phyloP scores from a whole-genome alignment of 305 asterid species.

The Fraxinus sp. region DNA sequence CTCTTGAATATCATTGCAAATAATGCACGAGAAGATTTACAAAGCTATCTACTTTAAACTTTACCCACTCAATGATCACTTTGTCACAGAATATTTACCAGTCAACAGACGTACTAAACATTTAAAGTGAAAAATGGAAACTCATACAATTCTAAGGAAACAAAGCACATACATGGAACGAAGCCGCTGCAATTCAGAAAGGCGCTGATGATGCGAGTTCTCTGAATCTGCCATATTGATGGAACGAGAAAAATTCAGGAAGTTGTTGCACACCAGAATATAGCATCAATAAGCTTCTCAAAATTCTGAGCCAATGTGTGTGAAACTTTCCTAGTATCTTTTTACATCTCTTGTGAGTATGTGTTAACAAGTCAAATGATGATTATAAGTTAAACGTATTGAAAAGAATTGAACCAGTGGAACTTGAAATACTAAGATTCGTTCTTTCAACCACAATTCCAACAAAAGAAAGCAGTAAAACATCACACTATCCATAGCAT shows the following conservation, averaged over 20 bases:
- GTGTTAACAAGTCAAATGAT: conserved; percentile 13
- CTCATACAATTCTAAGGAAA: conserved; percentile 7
- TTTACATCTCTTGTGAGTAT: conserved; percentile 3
- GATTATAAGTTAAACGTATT: neutral
- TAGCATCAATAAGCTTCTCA: conserved; percentile 15
- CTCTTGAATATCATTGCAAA: neutral
- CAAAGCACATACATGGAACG: conserved; percentile 78
- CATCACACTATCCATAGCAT: neutral
- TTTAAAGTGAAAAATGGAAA: neutral
- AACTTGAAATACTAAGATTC: conserved; percentile 3
- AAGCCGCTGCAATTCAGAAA: conserved; percentile 91
- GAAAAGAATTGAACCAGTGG: neutral
- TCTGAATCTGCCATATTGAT: conserved; percentile 60
- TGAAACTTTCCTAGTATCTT: conserved; percentile 5
- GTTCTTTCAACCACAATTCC: neutral
- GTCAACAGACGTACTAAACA: neutral
- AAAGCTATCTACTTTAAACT: neutral
- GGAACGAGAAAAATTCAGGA: conserved; percentile 22
- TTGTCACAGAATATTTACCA: neutral
- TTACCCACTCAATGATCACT: neutral
- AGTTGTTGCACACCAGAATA: conserved; percentile 1
- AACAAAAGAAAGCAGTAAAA: neutral
- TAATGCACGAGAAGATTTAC: neutral
- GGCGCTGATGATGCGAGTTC: conserved; percentile 88
- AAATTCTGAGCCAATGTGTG: neutral